Base-by-base conservation (phyloP, 2,329 filamentous ascomycete species). In the Microthyrium microscopicum region DNA sequence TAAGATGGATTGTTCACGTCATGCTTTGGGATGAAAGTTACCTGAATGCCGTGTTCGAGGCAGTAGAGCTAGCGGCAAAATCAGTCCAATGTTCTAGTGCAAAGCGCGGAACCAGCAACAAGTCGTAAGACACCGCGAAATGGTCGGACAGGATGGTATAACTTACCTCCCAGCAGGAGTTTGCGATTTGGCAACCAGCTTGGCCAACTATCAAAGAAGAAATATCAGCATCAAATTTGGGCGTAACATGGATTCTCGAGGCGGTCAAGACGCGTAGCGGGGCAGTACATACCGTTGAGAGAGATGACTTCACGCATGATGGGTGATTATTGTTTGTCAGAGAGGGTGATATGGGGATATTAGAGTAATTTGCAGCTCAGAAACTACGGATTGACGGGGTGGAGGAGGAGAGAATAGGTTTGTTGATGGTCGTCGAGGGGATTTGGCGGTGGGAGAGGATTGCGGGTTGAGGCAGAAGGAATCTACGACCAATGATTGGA, bases 111-210 rank as follows among this genome's bases (percentile, higher is more conserved):
- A 30, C 36, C 37, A 36, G 30, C 35, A 36, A 24, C 30, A 37
- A 29, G 27, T 16, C 27, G 15, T 29, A 15, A 17, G 16, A 11
- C 9, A 29, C 9, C 27, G 8, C 11, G 27, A 29, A 8, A 12
- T 29, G 9, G 9, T 16, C 9, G 9, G 11, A 9, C 3, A 12
- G 8, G 20, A 8, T 17, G 5, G 17, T 28, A 42, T 52, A 54
- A 69, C 82, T 69, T 68, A 98, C 89, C 84, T 98, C 89, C 89
- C 89, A 98, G 77, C 89, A 95, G 52, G 89, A 89, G 72, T 98
- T 98, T 68, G 87, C 89, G 58, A 98, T 98, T 64, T 98, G 89
- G 77, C 89, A 95, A 79, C 89, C 89, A 60, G 89, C 89, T 75
- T 98, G 89, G 66, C 89, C 89, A 72, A 98, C 89, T 98, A 61